A percentile compares a stretch with the other conserved stretches of the same genome.
These are phyloP conservation scores for Russula abietina DNA, from an alignment of 768 basidiomycete genomes.

Conservation along the genomic window DNA sequence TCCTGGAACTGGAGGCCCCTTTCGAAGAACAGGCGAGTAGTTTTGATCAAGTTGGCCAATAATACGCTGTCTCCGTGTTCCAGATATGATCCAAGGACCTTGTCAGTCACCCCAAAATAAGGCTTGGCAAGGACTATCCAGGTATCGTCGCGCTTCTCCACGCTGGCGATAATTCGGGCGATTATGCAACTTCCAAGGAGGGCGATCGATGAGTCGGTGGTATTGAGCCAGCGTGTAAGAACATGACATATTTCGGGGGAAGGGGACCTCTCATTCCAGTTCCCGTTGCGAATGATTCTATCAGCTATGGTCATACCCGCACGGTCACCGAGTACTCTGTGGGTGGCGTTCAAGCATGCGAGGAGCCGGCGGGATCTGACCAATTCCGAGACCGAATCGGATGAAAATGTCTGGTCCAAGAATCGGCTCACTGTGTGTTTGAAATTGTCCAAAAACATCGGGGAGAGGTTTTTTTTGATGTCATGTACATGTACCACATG, in stretches of 20 bases:
- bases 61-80: neutral
- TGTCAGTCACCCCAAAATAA: neutral
- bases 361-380: neutral
- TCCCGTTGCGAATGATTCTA: neutral
- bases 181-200: neutral
- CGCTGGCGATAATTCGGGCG: neutral
- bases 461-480: neutral
- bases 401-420: neutral
- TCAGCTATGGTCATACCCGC: neutral
- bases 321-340: neutral
- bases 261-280: neutral
- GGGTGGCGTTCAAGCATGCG: neutral
- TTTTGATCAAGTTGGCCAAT: neutral
- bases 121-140: neutral
- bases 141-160: neutral
- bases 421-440: neutral
- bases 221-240: neutral
- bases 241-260: neutral
- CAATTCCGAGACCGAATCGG: neutral
- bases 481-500: neutral
- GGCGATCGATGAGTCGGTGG: neutral
- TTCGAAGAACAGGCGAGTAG: neutral
- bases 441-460: neutral
- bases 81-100: neutral
- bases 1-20: neutral